Evolutionary conservation across 192 early-diverging fungal species (phyloP), one percentile per base, ranked within the genome.

Genomic region (Backusella liffmaniae): DNA sequence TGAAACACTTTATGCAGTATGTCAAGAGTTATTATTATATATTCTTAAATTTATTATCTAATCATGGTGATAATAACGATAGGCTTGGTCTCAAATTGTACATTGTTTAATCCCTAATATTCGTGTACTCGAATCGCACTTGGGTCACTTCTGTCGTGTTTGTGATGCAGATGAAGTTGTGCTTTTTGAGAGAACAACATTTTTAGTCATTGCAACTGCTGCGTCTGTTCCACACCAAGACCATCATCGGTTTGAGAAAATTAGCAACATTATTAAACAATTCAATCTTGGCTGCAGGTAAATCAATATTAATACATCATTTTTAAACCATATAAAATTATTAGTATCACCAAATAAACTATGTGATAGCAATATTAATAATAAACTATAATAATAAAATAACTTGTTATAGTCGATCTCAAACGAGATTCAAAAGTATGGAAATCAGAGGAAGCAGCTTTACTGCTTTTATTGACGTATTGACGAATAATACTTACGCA

Each of bases 1-100:
- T 73, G 95, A 96, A 77, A 96, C 94, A 0, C 83, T 96, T n/a
- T 96, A 95, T 81, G 92, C 91, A 77, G 91, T 90, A 85, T 66
- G 66, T 56, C 23, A 26, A 44, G 16, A 29, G 37, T 72, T 39
- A 15, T 16, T 51, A 23, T 51, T 84, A 39, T 39, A 39, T 39
- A 39, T 56, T 13, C 73, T 59, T 34, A 21, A 15, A 51, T 12
- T 2, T 46, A 9, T 59, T 12, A 62, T 12, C 56, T 62, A 62
- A 62, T 62, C n/a, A 56, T 23, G 21, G 10, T 21, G 53, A 56
- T 56, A 21, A 56, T 56, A 9, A 62, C 26, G 7, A 62, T 84
- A 92, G 87, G 98, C 97, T 4, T 99, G 98, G 98, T 98, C 97
- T 42, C 89, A 93, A 49, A 99, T 99, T 59, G 96, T 99, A 3